These are phyloP conservation scores for Blepharisma undulans DNA, from an alignment of 169 alveolate species.

Conservation along the genomic window DNA sequence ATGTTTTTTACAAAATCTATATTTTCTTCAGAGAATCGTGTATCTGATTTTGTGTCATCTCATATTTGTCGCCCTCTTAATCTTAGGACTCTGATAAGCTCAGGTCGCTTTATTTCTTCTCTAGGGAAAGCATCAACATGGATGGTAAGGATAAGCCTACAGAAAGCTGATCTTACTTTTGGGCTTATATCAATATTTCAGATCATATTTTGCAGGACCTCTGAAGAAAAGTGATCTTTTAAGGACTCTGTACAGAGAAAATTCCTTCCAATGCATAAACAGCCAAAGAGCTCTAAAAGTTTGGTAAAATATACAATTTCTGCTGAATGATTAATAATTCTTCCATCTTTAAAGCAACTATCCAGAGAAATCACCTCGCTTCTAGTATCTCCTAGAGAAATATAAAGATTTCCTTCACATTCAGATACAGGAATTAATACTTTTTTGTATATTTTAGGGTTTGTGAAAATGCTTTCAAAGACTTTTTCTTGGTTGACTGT, in stretches of 20 bases:
- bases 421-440: not conserved
- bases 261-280: slow-evolving; percentile 31
- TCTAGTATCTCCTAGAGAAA: not conserved
- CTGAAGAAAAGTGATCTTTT: not conserved
- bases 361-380: not conserved
- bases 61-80: not conserved
- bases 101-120: slow-evolving; percentile 22
- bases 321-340: slow-evolving; percentile 30
- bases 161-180: slow-evolving; percentile 19
- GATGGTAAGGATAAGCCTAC: slow-evolving; percentile 1
- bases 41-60: not conserved
- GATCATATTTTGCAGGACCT: slow-evolving; percentile 11
- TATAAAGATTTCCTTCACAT: not conserved
- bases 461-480: not conserved
- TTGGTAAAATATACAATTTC: slow-evolving; percentile 23
- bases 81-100: slow-evolving; percentile 20
- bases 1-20: not conserved
- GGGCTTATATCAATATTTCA: not conserved
- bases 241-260: not conserved
- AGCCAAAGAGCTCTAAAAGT: slow-evolving; percentile 1
- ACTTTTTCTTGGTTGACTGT: slow-evolving; percentile 20
- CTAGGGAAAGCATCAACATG: slow-evolving; percentile 27
- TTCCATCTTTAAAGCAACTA: slow-evolving; percentile 33
- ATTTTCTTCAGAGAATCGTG: not conserved
- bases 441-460: slow-evolving; percentile 14